Base-by-base conservation (phyloP, 306 rosid species). In the Senna tora region DNA sequence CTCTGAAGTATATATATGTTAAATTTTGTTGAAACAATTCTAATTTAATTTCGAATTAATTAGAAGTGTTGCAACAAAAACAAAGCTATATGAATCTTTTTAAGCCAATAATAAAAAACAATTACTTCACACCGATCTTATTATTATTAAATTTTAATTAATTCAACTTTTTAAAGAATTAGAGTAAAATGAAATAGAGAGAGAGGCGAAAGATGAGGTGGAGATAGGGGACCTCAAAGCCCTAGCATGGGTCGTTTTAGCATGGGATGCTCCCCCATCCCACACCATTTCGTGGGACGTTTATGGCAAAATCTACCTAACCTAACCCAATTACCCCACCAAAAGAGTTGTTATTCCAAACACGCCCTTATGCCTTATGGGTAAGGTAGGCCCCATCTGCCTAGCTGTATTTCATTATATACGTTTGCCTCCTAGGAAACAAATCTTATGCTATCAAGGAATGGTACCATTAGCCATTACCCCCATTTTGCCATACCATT, bases 201-300 rank as follows among this genome's bases (percentile, higher is more conserved):
- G 62, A 51, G 56, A 68, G 36, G 39, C 17, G 54, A 84, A 56
- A 64, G 68, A 45, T 25, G 30, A 59, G 52, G 12, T n/a, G 75
- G 5, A 61, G 57, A 67, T 53, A 45, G 65, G 83, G 79, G 87
- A 62, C 82, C 86, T 62, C 75, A 74, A 81, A 63, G 21, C 75
- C 71, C 66, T 72, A 65, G 81, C 84, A 84, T 82, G 86, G 89
- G 88, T 74, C 66, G 60, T 76, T 79, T 75, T 73, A 81, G 84
- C 86, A 84, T 85, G 88, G 90, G 88, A 50, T 83, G 85, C 79
- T 74, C 58, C 80, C 85, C 71, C 30, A 41, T 46, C 77, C 86
- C 82, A 72, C 82, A 32, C 65, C 80, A 65, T 71, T 65, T 51
- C 30, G 15, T 67, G 73, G 61, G 72, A 57, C 45, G n/a, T 19